Conservation (phyloP, 1,284 basidiomycete species). For the Neonothopanus nambi region DNA sequence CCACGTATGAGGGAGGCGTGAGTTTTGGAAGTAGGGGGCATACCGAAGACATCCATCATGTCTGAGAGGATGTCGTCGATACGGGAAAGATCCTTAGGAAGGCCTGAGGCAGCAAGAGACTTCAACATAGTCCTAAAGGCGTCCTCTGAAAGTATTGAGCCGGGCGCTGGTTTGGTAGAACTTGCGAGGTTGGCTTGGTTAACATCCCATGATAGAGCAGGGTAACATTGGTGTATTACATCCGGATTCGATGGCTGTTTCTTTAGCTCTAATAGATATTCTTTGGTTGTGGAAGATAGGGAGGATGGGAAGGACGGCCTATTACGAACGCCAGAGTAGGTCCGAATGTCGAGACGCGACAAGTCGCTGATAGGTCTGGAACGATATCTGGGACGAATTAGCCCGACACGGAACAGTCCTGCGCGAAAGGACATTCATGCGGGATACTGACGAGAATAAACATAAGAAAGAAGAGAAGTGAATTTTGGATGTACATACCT, state of each 20-base stretch:
- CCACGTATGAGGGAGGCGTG: conserved; percentile 48
- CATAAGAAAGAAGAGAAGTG: neutral
- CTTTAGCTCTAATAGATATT: neutral
- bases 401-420: conserved; percentile 35
- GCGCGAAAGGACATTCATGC: conserved; percentile 58
- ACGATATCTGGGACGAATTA: conserved; percentile 20
- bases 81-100: conserved; percentile 47
- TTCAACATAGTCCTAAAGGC: conserved; percentile 38
- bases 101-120: conserved; percentile 47
- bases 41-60: conserved; percentile 43
- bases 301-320: neutral
- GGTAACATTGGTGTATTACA: conserved; percentile 38
- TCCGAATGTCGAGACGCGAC: conserved; percentile 8
- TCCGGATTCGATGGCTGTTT: conserved; percentile 28
- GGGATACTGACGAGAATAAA: conserved; percentile 19
- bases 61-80: conserved; percentile 51
- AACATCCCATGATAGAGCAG: conserved; percentile 35
- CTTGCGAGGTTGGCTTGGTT: conserved; percentile 21
- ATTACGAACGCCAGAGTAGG: too few relatives aligned
- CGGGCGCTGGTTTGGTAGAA: neutral
- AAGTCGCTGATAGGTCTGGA: neutral
- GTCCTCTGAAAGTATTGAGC: conserved; percentile 5
- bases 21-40: conserved; percentile 39
- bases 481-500: too few relatives aligned
- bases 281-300: neutral